Evolutionary conservation across 306 rosid genomes (phyloP), one percentile per base, ranked within the genome.

Genomic region (Castanospermum australe): DNA sequence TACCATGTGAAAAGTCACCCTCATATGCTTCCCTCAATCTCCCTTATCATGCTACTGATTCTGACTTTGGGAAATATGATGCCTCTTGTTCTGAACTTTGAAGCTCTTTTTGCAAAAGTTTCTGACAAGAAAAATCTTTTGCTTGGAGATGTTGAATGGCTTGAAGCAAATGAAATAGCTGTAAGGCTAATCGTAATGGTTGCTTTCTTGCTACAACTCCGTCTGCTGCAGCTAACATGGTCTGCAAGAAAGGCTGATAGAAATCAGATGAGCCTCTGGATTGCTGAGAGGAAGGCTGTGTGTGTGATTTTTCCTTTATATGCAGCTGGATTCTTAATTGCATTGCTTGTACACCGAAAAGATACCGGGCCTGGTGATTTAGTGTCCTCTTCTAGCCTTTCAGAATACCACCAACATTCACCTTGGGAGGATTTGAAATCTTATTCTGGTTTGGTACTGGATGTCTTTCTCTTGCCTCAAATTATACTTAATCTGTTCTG

Each of bases 381-480:
- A 44, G 1, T 10, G 13, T 25, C 9, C 17, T 59, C 18, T 0
- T 1, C 1, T 74, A 38, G 57, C 25, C 0, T 24, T 66, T 47
- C 73, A 24, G 51, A 47, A 45, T 32, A 65, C 35, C 80, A 28
- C 17, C 33, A 7, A 0, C 35, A 4, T 36, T 55, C 74, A 70
- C 33, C 56, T 61, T 70, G 83, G 85, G 75, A 42, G 38, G 60
- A 69, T 69, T 71, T 74, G 62, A 83, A 80, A 72, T 78, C 76
- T 42, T 84, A 60, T 17, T 69, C 64, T 50, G 83, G 75, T 15
- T 81, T 84, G 77, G 78, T 82, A 9, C 52, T 82, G 63, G 90
- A 84, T 55, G 78, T 79, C 9, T 88, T 86, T 82, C 84, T 88
- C 45, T 68, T 88, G 71, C 90, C 94, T 24, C 90, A 88, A 25